phyloP scores from a whole-genome alignment of 768 basidiomycete species.

The Melanogaster broomeanus region DNA sequence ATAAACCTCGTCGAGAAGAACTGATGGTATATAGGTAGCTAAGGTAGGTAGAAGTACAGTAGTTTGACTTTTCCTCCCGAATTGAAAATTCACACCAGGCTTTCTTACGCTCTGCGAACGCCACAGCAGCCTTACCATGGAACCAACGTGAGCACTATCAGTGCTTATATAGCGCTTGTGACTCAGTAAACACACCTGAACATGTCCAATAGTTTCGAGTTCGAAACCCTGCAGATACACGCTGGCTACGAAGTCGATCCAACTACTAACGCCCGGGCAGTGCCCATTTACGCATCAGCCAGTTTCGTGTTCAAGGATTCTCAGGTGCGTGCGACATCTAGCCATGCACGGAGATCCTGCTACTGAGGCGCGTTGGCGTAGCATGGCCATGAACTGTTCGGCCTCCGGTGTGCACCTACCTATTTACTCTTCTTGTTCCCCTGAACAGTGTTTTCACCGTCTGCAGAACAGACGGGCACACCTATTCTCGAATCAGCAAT shows the following conservation, averaged over 20 bases:
- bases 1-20: no score
- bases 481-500: slow-evolving; percentile 22
- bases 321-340: slow-evolving; percentile 28
- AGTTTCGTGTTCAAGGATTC: slow-evolving; percentile 76
- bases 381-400: slow-evolving; percentile 15
- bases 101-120: no score
- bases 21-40: no score
- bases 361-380: slow-evolving; percentile 9
- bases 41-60: no score
- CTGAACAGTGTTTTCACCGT: not conserved
- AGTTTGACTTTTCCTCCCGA: no score
- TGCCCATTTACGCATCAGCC: slow-evolving; percentile 75
- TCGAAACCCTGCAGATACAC: slow-evolving; percentile 81
- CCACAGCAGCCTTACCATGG: no score
- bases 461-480: slow-evolving; percentile 6
- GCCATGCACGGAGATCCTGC: no score
- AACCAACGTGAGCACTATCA: no score
- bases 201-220: slow-evolving; percentile 41
- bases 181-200: no score
- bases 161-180: no score
- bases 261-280: slow-evolving; percentile 70
- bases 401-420: not conserved
- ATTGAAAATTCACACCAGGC: no score
- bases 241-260: slow-evolving; percentile 67
- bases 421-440: not conserved